Evolutionary conservation across 2,329 filamentous ascomycete genomes (phyloP), one percentile per base, ranked within the genome.

Genomic region (Clonostachys chloroleuca): DNA sequence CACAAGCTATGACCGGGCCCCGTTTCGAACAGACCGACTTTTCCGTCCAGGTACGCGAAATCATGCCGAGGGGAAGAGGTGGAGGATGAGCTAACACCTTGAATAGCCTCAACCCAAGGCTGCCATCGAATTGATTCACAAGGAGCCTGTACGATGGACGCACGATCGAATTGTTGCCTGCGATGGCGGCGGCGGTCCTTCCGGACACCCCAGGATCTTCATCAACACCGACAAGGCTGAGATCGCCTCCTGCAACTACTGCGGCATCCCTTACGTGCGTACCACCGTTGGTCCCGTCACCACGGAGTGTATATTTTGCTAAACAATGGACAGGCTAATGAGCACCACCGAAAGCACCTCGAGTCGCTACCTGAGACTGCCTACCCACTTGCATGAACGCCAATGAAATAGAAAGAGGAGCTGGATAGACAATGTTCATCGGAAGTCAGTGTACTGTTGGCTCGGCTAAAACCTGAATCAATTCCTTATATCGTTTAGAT

Each of bases 221-320:
- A 99, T 99, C 81, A 99, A 99, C 73, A 86, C 88, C 56, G 94
- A 99, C 72, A 97, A 96, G 78, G 89, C 94, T 40, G 85, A 97
- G 75, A 96, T 99, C 60, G 82, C 83, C 69, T 76, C 77, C 65
- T 99, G 94, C 77, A 86, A 80, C 62, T 99, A 99, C 75, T 99
- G 94, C 66, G 94, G 94, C 46, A 67, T 94, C 56, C 94, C 94
- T 58, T 99, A 85, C 66, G 94, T 97, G 80, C 65, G 92, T 70
- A 30, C 9, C 6, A 2, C 3, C 24, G 8, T 30, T 30, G 8
- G 8, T 30, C 43, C 16, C 17, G 24, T 10, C 24, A 30, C 9
- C 8, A 30, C 24, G 24, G 24, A 30, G 6, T 30, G 9, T 30
- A 30, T 3, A 8, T 10, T 30, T 30, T 44, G 20, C 30, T 9